A percentile compares a stretch with the other conserved stretches of the same genome.
phyloP scores from a whole-genome alignment of 2,329 filamentous ascomycete species.

The Bertia moriformis region DNA sequence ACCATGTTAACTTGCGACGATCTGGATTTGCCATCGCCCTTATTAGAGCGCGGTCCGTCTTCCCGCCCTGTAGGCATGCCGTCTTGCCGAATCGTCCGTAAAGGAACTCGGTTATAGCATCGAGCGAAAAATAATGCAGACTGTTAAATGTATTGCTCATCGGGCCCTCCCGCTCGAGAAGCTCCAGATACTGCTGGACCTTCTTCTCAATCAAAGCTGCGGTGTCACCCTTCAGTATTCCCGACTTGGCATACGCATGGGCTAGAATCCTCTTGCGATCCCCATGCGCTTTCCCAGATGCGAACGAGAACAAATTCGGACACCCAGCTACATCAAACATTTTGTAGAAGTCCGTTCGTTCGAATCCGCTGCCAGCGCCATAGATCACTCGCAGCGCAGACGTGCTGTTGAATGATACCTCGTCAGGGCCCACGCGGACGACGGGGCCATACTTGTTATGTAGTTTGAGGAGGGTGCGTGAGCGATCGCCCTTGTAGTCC shows the following conservation, averaged over 20 bases:
- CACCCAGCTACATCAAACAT: constrained; percentile 38
- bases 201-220: constrained; percentile 21
- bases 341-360: constrained; percentile 32
- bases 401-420: constrained; percentile 24
- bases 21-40: constrained; percentile 30
- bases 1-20: constrained; percentile 30
- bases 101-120: constrained; percentile 34
- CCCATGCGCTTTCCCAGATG: constrained; percentile 22
- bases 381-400: constrained; percentile 35
- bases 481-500: constrained; percentile 25
- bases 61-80: constrained; percentile 20
- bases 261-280: constrained; percentile 34
- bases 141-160: constrained; percentile 28
- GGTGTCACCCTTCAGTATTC: constrained; percentile 18
- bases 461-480: constrained; percentile 21
- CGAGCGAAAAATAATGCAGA: constrained; percentile 35
- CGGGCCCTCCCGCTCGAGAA: constrained; percentile 19
- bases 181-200: constrained; percentile 19
- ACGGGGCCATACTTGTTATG: constrained; percentile 28
- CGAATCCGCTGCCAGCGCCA: constrained; percentile 33
- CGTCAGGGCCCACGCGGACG: constrained; percentile 29
- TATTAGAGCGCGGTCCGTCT: constrained; percentile 22
- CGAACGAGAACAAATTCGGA: constrained; percentile 36
- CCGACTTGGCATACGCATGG: constrained; percentile 35
- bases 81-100: constrained; percentile 30